Conservation (phyloP, 2,329 filamentous ascomycete genomes). For the Fusarium virguliforme region DNA sequence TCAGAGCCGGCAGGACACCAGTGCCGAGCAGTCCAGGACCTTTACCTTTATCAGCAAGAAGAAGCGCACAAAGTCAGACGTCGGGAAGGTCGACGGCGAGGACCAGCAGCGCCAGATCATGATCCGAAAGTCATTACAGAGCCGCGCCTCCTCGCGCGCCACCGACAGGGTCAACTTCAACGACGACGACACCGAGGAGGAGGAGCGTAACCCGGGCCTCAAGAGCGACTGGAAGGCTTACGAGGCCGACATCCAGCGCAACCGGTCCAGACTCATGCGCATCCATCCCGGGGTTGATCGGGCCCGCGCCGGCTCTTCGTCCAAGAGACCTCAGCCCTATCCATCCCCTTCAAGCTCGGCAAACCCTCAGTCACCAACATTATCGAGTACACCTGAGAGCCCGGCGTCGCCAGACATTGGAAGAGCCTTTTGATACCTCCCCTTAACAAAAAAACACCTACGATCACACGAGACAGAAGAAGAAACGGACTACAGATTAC, state of each 20-base stretch:
- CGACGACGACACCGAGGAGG: conserved; percentile 37
- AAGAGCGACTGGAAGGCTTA: conserved; percentile 59
- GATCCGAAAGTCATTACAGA: conserved; percentile 63
- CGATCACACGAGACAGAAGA: conserved; percentile 6
- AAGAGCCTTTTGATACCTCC: conserved; percentile 27
- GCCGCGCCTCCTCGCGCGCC: conserved; percentile 48
- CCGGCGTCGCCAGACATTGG: conserved; percentile 34
- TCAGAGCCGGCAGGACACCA: conserved; percentile 24
- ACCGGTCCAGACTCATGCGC: conserved; percentile 50
- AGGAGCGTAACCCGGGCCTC: conserved; percentile 40
- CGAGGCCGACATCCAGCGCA: conserved; percentile 56
- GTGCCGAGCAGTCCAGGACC: conserved; percentile 30
- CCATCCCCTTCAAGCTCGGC: conserved; percentile 40
- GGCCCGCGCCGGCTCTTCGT: conserved; percentile 30
- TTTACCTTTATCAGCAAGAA: conserved; percentile 45
- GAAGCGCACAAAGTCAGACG: conserved; percentile 38
- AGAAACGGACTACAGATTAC: conserved; percentile 18
- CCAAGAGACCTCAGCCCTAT: conserved; percentile 29
- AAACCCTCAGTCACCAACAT: conserved; percentile 38
- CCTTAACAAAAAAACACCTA: conserved; percentile 9
- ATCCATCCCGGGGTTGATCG: conserved; percentile 52
- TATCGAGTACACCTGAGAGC: conserved; percentile 23
- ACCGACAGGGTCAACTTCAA: conserved; percentile 29
- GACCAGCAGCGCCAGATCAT: conserved; percentile 60
- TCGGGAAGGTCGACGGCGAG: conserved; percentile 49